Base-by-base conservation (phyloP, 257 asterid species). In the Solanum clarkiae region DNA sequence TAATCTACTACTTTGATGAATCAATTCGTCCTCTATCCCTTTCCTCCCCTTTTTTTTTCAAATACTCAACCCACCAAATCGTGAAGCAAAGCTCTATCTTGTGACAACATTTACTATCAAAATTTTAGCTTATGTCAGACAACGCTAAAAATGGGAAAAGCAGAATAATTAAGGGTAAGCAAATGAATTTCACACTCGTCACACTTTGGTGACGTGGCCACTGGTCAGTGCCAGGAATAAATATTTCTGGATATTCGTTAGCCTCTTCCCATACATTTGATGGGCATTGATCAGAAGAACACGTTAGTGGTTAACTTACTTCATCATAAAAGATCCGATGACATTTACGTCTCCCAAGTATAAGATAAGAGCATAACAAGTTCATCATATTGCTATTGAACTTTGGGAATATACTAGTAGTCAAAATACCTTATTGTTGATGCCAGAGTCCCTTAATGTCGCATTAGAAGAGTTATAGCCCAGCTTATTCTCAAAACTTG, bases 371-470 rank as follows among this genome's bases (percentile, higher is more conserved):
- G 29, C 82, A 5, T 9, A 26, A 26, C 82, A 77, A 26, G 24
- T 51, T 77, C 82, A 24, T 77, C 82, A 51, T 74, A 74, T 49
- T 47, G 81, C 57, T 74, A 45, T 13, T 8, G 42, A 13, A 55
- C 42, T 59, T 26, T n/a, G 45, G 82, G 26, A 4, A 84, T 66
- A 51, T 26, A 56, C 16, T n/a, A 65, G 68, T 6, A 68, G 70
- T 82, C 71, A 71, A 51, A 60, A 44, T 87, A 95, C 98, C 99
- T 96, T 96, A 93, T 92, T 92, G 92, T 93, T 96, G 89, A 96
- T 92, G 86, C 92, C 96, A 69, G 90, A 80, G 85, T 94, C 93
- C 86, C 88, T 72, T 82, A 90, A 79, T 83, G 93, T 86, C 71
- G 94, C 87, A 75, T 90, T 90, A 42, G 69, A 47, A 47, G 88